phyloP scores from a whole-genome alignment of 1,284 basidiomycete species.

The Cryptococcus sp. region DNA sequence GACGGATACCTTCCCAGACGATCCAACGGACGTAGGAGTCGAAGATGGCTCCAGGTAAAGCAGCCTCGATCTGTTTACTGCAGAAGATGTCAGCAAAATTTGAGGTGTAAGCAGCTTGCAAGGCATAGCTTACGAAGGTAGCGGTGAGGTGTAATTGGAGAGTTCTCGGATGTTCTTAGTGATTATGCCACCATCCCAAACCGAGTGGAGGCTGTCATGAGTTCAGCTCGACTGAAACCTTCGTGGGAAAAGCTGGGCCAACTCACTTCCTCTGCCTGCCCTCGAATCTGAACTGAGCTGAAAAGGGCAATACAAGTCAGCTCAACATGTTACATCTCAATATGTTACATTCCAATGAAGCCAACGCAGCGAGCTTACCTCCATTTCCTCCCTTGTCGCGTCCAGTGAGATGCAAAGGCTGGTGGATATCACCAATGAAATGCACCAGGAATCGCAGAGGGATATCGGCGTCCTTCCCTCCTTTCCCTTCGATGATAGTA shows the following conservation, averaged over 20 bases:
- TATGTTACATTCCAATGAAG: too few relatives aligned
- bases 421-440: constrained; percentile 86
- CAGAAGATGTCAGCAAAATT: background rate
- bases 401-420: constrained; percentile 85
- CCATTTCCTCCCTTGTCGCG: constrained; percentile 82
- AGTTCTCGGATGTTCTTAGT: constrained; percentile 75
- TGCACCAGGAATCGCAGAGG: constrained; percentile 88
- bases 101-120: background rate
- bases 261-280: constrained; percentile 55
- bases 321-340: too few relatives aligned
- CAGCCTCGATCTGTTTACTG: constrained; percentile 63
- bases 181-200: constrained; percentile 82
- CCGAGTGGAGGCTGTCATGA: constrained; percentile 68
- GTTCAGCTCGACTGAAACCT: background rate
- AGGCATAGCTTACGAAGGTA: constrained; percentile 56
- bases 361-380: constrained; percentile 29
- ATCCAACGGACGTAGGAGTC: constrained; percentile 85
- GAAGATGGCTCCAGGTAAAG: constrained; percentile 78
- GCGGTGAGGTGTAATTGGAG: constrained; percentile 70
- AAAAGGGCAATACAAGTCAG: too few relatives aligned
- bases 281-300: constrained; percentile 67
- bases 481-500: constrained; percentile 39
- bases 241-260: too few relatives aligned
- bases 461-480: constrained; percentile 50
- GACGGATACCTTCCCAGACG: constrained; percentile 75